phyloP scores from a whole-genome alignment of 192 early-diverging fungal genomes.

The Paraglomus occultum region DNA sequence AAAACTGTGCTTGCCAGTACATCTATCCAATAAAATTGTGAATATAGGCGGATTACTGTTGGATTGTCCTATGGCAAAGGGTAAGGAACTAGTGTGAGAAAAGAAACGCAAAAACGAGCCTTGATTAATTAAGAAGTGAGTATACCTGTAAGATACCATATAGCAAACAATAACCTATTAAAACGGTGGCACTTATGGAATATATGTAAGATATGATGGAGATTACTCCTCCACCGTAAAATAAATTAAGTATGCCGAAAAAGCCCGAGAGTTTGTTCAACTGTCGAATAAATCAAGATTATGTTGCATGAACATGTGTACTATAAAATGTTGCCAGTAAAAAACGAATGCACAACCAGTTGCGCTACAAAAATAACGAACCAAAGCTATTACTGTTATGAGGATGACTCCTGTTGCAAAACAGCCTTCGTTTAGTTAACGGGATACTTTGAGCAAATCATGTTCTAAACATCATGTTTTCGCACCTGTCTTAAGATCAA shows the following conservation, averaged over 20 bases:
- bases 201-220: slow-evolving; percentile 10
- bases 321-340: no score
- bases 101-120: not conserved
- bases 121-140: not conserved
- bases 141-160: slow-evolving; percentile 3
- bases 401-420: not conserved
- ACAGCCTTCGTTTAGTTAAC: not conserved
- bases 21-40: slow-evolving; percentile 9
- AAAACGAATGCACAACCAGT: no score
- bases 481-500: slow-evolving; percentile 2
- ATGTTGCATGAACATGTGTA: not conserved
- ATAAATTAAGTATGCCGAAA: slow-evolving; percentile 5
- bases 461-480: not conserved
- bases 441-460: not conserved
- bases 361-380: no score
- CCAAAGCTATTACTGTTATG: not conserved
- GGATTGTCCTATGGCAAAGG: not conserved
- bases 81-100: no score
- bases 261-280: slow-evolving; percentile 4
- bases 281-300: not conserved
- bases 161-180: not conserved
- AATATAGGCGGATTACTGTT: not conserved
- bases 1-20: not conserved
- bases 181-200: not conserved
- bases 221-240: not conserved